These are phyloP conservation scores for Pichia pseudocactophila DNA, from an alignment of 805 yeast genomes.

Conservation along the genomic window DNA sequence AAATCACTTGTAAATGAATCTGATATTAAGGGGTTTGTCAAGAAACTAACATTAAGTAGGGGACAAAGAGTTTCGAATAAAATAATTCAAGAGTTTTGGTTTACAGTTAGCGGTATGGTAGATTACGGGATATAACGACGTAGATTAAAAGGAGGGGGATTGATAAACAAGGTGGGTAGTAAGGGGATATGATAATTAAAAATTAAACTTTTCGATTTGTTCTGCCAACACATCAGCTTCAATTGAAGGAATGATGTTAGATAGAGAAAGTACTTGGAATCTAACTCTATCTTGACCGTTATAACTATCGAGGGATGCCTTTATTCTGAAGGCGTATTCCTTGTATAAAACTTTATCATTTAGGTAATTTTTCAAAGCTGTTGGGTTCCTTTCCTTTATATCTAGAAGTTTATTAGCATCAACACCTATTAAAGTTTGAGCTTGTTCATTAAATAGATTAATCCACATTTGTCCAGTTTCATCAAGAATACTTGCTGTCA, in stretches of 20 bases:
- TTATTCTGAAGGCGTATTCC: constrained; percentile 66
- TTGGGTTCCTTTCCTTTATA: constrained; percentile 41
- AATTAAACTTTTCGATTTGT: constrained; percentile 30
- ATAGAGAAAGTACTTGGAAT: constrained; percentile 52
- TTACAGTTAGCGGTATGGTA: constrained; percentile 46
- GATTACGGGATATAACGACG: constrained; percentile 26
- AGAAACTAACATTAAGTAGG: constrained; percentile 51
- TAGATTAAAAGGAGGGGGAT: not conserved
- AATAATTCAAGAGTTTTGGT: constrained; percentile 56
- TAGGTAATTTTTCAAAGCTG: constrained; percentile 26
- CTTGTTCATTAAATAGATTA: constrained; percentile 81
- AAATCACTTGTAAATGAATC: constrained; percentile 20
- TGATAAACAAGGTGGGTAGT: no score
- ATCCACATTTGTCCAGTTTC: constrained; percentile 78
- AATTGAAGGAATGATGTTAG: constrained; percentile 43
- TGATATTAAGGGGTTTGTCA: constrained; percentile 37
- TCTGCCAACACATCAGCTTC: constrained; percentile 54
- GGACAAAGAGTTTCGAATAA: constrained; percentile 54
- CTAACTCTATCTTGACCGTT: constrained; percentile 72
- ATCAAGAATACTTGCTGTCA: constrained; percentile 73
- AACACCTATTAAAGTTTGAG: constrained; percentile 49
- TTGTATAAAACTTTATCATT: constrained; percentile 41
- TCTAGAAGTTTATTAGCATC: constrained; percentile 55
- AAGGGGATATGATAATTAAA: no score
- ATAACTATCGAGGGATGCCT: constrained; percentile 78